Base-by-base conservation (phyloP, 106 monocot genomes). In the Apostasia shenzhenica region DNA sequence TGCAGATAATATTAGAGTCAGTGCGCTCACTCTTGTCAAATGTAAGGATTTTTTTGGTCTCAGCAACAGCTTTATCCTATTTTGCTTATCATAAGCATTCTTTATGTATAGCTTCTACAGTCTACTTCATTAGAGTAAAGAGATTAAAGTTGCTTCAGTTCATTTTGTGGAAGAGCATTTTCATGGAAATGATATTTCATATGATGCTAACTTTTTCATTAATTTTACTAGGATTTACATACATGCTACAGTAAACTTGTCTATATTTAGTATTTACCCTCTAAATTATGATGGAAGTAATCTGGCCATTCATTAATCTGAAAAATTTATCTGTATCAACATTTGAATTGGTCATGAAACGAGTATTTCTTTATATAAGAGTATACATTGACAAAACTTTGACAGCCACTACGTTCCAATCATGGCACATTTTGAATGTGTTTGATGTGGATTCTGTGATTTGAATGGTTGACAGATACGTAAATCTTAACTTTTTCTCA, bases 1-100 rank as follows among this genome's bases (percentile, higher is more conserved):
- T 97, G 52, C 97, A 97, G 70, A 97, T 97, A 75, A 92, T 97
- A 52, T 67, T 92, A 44, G 92, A 97, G 76, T 97, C 97, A 13
- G n/a, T 82, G 10, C 89, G 85, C 45, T 82, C 86, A 8, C 71
- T 99, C 48, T 44, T 85, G 62, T 87, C 92, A 73, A 65, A 90
- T 79, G 95, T 97, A 79, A 86, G 89, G 55, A 6, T 26, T 26
- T 26, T 26, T 26, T 26, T 26, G 26, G 26, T 26, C 26, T 26
- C 26, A 0, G 26, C 26, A 50, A 54, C 43, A 9, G 42, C 69
- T 52, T 57, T 46, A 40, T 45, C 53, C 52, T 47, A 68, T 41
- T 67, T 1, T 52, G 9, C 14, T 51, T 51, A 10, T 64, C n/a
- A 41, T 42, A 26, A 26, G 3, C n/a, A 2, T 45, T 63, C 50